Base-by-base conservation (phyloP, 2,329 filamentous ascomycete genomes). In the Scorias spongiosa region DNA sequence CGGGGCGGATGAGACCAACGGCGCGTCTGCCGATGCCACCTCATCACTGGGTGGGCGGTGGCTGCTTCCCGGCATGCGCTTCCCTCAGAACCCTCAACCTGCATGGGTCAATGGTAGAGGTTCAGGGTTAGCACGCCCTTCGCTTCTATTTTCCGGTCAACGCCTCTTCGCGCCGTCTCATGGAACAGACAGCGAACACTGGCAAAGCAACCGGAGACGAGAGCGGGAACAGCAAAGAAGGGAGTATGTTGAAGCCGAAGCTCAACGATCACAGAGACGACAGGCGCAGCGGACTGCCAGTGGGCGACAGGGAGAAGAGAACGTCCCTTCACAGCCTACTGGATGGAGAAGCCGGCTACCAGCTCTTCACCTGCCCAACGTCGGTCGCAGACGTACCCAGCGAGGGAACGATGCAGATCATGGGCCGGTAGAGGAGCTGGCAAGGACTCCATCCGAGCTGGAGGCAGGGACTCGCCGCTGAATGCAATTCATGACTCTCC, bases 1-100 rank as follows among this genome's bases (percentile, higher is more conserved):
- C 7, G 20, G 20, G 7, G 20, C 20, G 7, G 68, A 70, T 42
- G 51, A 48, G 18, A 46, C 46, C 15, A 36, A 36, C 9, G 15
- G 32, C 32, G 46, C 44, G 4, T 32, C 44, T 10, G 46, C 42
- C 6, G 46, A 44, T 18, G 39, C 47, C 8, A 45, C 44, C 14
- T 43, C 42, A 10, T 46, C 20, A 26, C 20, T 26, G 20, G 47
- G n/a, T 36, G 49, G 30, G 39, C 39, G 20, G 40, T 36, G 20
- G 39, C 44, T 17, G 20, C 43, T 26, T 42, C 42, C 46, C n/a
- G 46, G 48, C 12, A 44, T 45, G 32, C 40, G 41, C 12, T 39
- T 53, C 32, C 55, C 56, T 5, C 48, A 50, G 20, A 48, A 50
- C 10, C 60, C 60, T 12, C 45, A 49, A 10, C 44, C 51, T 3